A percentile compares a stretch with the other conserved stretches of the same genome.
Evolutionary conservation across 495 filamentous ascomycete species (phyloP).

Genomic region (Penicillium daleae): DNA sequence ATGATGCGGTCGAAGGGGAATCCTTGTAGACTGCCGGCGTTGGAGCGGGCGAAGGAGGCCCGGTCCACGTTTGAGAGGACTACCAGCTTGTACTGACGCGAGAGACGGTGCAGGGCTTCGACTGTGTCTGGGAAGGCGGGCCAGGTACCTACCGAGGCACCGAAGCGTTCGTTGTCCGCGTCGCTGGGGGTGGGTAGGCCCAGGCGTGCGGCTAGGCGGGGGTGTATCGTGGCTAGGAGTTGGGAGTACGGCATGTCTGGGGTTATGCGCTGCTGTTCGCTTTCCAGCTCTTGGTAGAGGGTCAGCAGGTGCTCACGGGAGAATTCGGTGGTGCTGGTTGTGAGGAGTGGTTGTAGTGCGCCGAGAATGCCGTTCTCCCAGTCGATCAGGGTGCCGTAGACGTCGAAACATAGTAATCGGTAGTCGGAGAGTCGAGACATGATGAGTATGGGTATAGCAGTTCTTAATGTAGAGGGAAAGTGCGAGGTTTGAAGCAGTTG

Average conservation of each 20-base stretch:
- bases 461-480: not conserved
- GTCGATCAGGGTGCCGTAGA: slow-evolving; percentile 83
- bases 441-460: not conserved
- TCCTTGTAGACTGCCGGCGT: slow-evolving; percentile 51
- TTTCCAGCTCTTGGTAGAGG: slow-evolving; percentile 48
- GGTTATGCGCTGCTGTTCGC: slow-evolving; percentile 47
- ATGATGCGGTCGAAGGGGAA: slow-evolving; percentile 67
- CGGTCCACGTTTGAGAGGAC: slow-evolving; percentile 75
- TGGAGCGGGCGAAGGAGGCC: slow-evolving; percentile 59
- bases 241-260: slow-evolving; percentile 60
- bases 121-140: slow-evolving; percentile 67
- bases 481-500: not conserved
- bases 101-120: slow-evolving; percentile 58
- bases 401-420: slow-evolving; percentile 70
- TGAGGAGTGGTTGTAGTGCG: slow-evolving; percentile 47
- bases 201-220: slow-evolving; percentile 46
- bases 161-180: slow-evolving; percentile 47
- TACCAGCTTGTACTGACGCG: slow-evolving; percentile 66
- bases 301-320: slow-evolving; percentile 44
- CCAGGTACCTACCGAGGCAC: slow-evolving; percentile 62
- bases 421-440: slow-evolving; percentile 46
- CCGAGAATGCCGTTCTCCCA: slow-evolving; percentile 60
- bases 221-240: slow-evolving; percentile 57
- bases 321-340: slow-evolving; percentile 43
- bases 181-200: slow-evolving; percentile 37